Evolutionary conservation across 2,329 filamentous ascomycete species (phyloP).

Genomic region (Colletotrichum limetticola): DNA sequence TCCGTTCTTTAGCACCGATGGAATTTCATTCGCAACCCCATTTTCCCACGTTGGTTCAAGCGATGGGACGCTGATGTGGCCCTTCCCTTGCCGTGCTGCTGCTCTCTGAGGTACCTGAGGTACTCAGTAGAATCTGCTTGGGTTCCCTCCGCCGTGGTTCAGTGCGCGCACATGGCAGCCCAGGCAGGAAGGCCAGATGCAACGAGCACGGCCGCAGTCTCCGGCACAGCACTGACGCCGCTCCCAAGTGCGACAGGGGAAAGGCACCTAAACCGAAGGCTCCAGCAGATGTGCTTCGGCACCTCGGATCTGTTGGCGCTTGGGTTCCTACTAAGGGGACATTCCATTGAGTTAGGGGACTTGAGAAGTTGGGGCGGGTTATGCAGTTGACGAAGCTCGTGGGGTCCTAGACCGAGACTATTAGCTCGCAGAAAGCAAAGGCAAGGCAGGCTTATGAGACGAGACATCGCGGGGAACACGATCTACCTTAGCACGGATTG

Average conservation of each 20-base stretch:
- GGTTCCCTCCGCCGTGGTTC: slow-evolving; percentile 3
- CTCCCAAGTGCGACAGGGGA: slow-evolving; percentile 7
- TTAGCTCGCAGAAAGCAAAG: not conserved
- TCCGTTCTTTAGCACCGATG: slow-evolving; percentile 22
- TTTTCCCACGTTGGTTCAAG: slow-evolving; percentile 5
- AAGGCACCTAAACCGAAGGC: not conserved
- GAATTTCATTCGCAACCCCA: slow-evolving; percentile 7
- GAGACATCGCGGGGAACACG: not conserved
- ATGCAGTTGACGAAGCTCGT: not conserved
- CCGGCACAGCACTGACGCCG: slow-evolving; percentile 26
- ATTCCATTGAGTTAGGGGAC: not conserved
- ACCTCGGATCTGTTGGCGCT: not conserved
- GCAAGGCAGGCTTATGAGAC: not conserved
- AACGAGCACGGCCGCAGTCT: slow-evolving; percentile 22
- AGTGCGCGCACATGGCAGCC: slow-evolving; percentile 20
- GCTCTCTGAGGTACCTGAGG: not conserved
- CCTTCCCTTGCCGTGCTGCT: not conserved
- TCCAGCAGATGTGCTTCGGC: not conserved
- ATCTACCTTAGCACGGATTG: not conserved
- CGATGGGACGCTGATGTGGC: slow-evolving; percentile 28
- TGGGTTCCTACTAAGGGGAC: too few relatives aligned
- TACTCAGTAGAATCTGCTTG: not conserved
- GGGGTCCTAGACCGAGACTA: not conserved
- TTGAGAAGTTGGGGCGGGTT: not conserved
- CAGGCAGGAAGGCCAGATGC: slow-evolving; percentile 5